Base-by-base conservation (phyloP, 2,329 filamentous ascomycete genomes). In the Arthrobotrys entomopaga region DNA sequence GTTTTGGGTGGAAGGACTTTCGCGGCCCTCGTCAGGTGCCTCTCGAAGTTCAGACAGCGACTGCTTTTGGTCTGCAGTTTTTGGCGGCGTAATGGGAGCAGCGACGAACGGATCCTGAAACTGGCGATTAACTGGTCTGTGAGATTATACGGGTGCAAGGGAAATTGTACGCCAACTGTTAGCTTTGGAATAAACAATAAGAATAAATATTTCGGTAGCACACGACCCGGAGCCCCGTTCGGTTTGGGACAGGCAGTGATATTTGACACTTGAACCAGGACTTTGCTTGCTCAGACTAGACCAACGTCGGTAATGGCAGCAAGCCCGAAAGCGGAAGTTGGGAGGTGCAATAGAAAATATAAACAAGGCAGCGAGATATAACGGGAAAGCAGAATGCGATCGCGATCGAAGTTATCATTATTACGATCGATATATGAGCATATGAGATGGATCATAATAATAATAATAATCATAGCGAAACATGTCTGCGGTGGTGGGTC, bases 211-310 rank as follows among this genome's bases (percentile, higher is more conserved):
- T 59, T 66, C 52, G 60, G 70, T 74, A 60, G 70, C 56, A 74
- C 70, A 74, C 56, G n/a, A n/a, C n/a, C n/a, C n/a, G n/a, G 70
- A 74, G 67, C 70, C 63, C 67, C 64, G 63, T 67, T 67, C 53
- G 22, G 46, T 49, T 74, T 64, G 22, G 56, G 70, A 57, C 63
- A 74, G 63, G 70, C 70, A 29, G 67, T 56, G 26, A 73, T 40
- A 63, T 65, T 50, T 50, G 56, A 5, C 15, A 43, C 49, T 59
- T 24, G 58, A 38, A 59, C 65, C 65, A 40, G 65, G 65, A 19
- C n/a, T 19, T 15, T 46, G 38, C 43, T 61, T 58, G 40, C 67
- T 34, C 24, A 64, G 61, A 48, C 54, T 22, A 22, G 53, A 58
- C 66, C 54, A 58, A 20, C 26, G 24, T 57, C 38, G 54, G 49